Evolutionary conservation across 2,329 filamentous ascomycete genomes (phyloP).

Genomic region (Diplodia intermedia): DNA sequence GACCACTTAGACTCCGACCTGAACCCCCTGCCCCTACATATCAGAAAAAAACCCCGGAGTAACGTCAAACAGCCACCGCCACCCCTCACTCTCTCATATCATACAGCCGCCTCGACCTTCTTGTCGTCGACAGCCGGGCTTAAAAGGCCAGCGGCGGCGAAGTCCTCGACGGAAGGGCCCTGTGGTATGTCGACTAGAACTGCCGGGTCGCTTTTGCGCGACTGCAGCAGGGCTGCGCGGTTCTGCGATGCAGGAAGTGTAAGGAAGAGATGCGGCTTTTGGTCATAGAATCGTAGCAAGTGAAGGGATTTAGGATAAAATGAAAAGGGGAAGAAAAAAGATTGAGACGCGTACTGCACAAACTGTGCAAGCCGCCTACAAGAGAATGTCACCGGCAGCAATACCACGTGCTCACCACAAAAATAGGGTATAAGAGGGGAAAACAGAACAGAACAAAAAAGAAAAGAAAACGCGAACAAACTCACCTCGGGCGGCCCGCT

Average conservation of each 20-base stretch:
- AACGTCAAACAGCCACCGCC: no score
- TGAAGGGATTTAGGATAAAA: background rate
- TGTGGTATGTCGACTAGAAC: conserved; percentile 55
- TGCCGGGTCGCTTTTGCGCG: conserved; percentile 51
- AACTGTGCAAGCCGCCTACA: background rate
- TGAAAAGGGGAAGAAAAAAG: background rate
- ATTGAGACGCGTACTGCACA: background rate
- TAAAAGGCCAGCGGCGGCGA: conserved; percentile 44
- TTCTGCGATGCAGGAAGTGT: conserved; percentile 40
- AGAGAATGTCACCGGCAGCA: background rate
- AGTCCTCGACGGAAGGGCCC: conserved; percentile 54
- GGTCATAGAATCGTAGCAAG: background rate
- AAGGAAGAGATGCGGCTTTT: background rate
- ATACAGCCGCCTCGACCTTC: conserved; percentile 3
- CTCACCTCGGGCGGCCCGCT: conserved; percentile 35
- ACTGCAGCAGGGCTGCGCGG: conserved; percentile 47
- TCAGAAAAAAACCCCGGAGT: no score
- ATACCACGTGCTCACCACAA: background rate
- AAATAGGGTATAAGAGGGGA: background rate
- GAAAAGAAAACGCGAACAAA: conserved; percentile 29
- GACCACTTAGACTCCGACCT: background rate
- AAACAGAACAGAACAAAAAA: background rate
- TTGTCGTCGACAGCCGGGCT: conserved; percentile 2
- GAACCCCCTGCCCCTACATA: background rate
- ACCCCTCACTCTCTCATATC: background rate